Conservation (phyloP, 2,329 filamentous ascomycete species). For the Thelonectria blattea region DNA sequence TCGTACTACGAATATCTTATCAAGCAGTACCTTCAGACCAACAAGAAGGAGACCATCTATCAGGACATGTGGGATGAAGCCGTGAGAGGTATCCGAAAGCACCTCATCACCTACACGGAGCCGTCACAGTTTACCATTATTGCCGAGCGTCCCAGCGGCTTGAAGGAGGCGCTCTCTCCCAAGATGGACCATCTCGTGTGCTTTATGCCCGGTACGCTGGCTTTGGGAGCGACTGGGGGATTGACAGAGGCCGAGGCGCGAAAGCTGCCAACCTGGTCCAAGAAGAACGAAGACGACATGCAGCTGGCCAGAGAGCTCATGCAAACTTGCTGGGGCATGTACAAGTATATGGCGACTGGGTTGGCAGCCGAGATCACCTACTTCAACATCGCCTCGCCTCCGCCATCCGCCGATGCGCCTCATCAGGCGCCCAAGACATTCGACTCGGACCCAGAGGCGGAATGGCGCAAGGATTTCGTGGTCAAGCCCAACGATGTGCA, state of each 20-base stretch:
- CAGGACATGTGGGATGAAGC: slow-evolving; percentile 92
- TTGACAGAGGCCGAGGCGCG: slow-evolving; percentile 76
- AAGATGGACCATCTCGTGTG: slow-evolving; percentile 99
- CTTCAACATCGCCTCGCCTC: slow-evolving; percentile 77
- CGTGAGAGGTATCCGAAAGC: slow-evolving; percentile 83
- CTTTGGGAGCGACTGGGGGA: slow-evolving; percentile 83
- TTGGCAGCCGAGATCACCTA: slow-evolving; percentile 95
- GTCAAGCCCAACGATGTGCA: slow-evolving; percentile 85
- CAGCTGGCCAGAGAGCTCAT: slow-evolving; percentile 86
- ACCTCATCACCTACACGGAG: slow-evolving; percentile 88
- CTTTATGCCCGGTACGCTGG: slow-evolving; percentile 96
- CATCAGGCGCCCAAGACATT: slow-evolving; percentile 57
- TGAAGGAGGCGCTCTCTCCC: slow-evolving; percentile 69
- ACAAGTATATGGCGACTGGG: slow-evolving; percentile 86
- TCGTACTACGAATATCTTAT: slow-evolving; percentile 99
- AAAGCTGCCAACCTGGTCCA: slow-evolving; percentile 74
- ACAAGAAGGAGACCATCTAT: slow-evolving; percentile 83
- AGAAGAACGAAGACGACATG: slow-evolving; percentile 85
- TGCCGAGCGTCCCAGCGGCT: slow-evolving; percentile 80
- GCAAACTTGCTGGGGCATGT: slow-evolving; percentile 98
- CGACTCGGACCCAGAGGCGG: slow-evolving; percentile 58
- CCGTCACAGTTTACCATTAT: slow-evolving; percentile 85
- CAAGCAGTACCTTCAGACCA: slow-evolving; percentile 97
- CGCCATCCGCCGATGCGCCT: slow-evolving; percentile 61
- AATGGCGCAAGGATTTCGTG: slow-evolving; percentile 79